Base-by-base conservation (phyloP, 805 yeast genomes). In the Komagataella ulmi region DNA sequence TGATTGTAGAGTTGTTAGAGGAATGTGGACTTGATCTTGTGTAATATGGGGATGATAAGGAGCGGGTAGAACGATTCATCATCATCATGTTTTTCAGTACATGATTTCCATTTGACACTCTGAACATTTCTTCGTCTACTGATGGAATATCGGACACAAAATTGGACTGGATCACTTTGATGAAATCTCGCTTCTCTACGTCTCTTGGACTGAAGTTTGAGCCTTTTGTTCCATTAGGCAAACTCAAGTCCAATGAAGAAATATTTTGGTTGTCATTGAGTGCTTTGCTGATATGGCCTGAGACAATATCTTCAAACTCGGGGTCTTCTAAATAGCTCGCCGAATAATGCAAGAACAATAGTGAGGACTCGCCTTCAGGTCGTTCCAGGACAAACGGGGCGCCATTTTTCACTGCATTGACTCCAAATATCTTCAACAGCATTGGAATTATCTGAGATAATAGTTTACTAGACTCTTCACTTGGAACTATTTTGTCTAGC, bases 371-470 rank as follows among this genome's bases (percentile, higher is more conserved):
- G 6, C 40, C n/a, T 30, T 30, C 40, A 30, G 40, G 40, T 30
- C 54, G 47, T 45, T 30, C 17, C 14, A 52, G 24, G 12, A 75
- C 71, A 55, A 69, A 74, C 2, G 79, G 74, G 3, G 77, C 53
- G 49, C 69, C 72, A 54, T 75, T 74, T 53, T 62, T 68, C 19
- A 74, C 57, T 23, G 75, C 70, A 56, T 77, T 77, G 49, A 76
- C 61, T 1, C 82, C 83, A 51, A 70, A 70, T 24, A 64, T 65
- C 8, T 58, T 52, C 18, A 65, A 52, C 30, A 71, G 53, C 7
- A 57, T 45, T 3, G 56, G 12, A 24, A 58, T 43, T 44, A 56
- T 46, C 36, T 43, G 8, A 17, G 47, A 18, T 45, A 23, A 10
- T 40, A 6, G 7, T 19, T 12, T 17, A 43, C 19, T 45, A 44